A percentile compares a stretch with the other conserved stretches of the same genome.
phyloP scores from a whole-genome alignment of 2,329 filamentous ascomycete species.

The Fusarium euwallaceae region DNA sequence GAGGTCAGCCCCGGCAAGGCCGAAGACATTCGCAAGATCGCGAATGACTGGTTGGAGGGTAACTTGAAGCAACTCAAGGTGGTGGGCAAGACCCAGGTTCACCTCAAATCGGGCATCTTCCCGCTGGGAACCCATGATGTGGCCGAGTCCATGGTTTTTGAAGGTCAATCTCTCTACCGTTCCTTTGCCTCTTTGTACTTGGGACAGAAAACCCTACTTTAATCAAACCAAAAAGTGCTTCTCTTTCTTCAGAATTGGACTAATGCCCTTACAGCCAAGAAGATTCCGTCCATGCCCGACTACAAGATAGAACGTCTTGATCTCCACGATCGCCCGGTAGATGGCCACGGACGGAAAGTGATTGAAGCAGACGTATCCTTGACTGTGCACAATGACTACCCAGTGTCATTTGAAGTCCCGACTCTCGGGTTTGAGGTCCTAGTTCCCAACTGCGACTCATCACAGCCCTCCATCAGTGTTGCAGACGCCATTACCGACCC shows the following conservation, averaged over 20 bases:
- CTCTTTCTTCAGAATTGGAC: conserved; percentile 41
- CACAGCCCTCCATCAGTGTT: conserved; percentile 81
- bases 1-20: conserved; percentile 82
- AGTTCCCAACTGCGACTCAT: conserved; percentile 81
- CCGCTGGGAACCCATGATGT: conserved; percentile 82
- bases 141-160: conserved; percentile 80
- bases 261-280: conserved; percentile 64
- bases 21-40: conserved; percentile 81
- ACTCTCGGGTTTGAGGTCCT: conserved; percentile 86
- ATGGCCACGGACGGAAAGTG: conserved; percentile 66
- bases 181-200: conserved; percentile 73
- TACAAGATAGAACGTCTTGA: conserved; percentile 87
- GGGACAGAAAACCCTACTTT: conserved; percentile 66
- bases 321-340: conserved; percentile 76
- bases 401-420: conserved; percentile 81
- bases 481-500: conserved; percentile 79
- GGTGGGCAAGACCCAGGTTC: conserved; percentile 78
- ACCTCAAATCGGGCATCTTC: conserved; percentile 83
- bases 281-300: conserved; percentile 82
- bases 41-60: conserved; percentile 90
- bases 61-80: conserved; percentile 79
- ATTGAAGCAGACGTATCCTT: conserved; percentile 86
- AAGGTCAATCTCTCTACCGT: conserved; percentile 82
- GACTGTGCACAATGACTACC: conserved; percentile 80
- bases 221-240: conserved; percentile 44